These are phyloP conservation scores for Cystobasidium pallidum DNA, from an alignment of 1,284 basidiomycete genomes.

Conservation along the genomic window DNA sequence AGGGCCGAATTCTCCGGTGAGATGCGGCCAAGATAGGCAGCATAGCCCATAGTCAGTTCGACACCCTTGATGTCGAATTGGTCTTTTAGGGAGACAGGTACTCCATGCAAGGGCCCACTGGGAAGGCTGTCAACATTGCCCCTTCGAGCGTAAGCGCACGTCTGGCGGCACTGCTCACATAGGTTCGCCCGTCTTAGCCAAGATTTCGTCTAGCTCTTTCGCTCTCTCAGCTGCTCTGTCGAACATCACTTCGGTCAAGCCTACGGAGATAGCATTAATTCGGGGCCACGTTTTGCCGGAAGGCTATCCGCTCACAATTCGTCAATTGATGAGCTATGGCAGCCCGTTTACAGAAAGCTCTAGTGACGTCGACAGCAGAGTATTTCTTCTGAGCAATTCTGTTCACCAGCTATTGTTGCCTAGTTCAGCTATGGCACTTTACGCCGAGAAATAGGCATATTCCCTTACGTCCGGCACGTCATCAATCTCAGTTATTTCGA, in stretches of 20 bases:
- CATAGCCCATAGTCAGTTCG: slow-evolving; percentile 57
- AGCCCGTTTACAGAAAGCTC: slow-evolving; percentile 45
- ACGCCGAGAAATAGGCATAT: background rate
- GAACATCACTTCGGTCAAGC: slow-evolving; percentile 39
- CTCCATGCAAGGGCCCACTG: slow-evolving; percentile 66
- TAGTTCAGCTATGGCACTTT: background rate
- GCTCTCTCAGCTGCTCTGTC: slow-evolving; percentile 27
- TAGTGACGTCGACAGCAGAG: slow-evolving; percentile 41
- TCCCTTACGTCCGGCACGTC: slow-evolving; percentile 57
- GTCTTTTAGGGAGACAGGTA: slow-evolving; percentile 67
- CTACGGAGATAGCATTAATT: background rate
- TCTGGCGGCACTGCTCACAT: slow-evolving; percentile 12
- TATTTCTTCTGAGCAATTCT: slow-evolving; percentile 12
- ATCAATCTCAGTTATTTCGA: slow-evolving; percentile 67
- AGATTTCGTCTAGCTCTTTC: slow-evolving; percentile 27
- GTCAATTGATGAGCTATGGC: slow-evolving; percentile 45
- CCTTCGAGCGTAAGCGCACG: slow-evolving; percentile 23
- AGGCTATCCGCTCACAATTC: slow-evolving; percentile 16
- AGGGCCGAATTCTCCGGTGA: slow-evolving; percentile 36
- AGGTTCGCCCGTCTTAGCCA: background rate
- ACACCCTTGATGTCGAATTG: slow-evolving; percentile 57
- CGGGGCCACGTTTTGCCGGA: background rate
- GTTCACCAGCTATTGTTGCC: background rate
- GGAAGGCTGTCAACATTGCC: slow-evolving; percentile 51
- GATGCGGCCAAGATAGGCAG: slow-evolving; percentile 39